Conservation (phyloP, 257 asterid genomes). For the Capsicum pubescens region DNA sequence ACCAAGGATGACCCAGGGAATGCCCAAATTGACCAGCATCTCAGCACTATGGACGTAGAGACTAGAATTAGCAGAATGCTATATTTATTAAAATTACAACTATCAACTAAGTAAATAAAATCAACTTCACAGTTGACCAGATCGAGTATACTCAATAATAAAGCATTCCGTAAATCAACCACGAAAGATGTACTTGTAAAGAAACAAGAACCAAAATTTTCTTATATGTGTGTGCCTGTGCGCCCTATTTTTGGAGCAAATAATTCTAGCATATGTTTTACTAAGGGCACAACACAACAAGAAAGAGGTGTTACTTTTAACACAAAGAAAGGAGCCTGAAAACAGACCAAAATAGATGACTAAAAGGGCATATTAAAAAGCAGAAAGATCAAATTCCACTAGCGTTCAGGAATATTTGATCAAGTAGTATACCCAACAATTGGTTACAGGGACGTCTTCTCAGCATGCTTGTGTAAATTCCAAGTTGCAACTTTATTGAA, state of each 20-base stretch:
- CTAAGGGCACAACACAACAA: background rate
- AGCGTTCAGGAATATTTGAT: background rate
- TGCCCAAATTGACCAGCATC: conserved; percentile 51
- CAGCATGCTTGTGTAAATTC: background rate
- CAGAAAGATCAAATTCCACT: background rate
- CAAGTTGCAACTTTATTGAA: background rate
- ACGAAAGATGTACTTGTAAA: background rate
- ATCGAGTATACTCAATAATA: background rate
- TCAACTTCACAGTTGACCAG: background rate
- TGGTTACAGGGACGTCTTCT: background rate
- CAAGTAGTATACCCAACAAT: background rate
- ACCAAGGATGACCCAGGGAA: conserved; percentile 59
- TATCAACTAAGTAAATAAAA: background rate
- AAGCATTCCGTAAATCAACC: background rate
- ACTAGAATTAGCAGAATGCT: background rate
- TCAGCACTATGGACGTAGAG: conserved; percentile 42
- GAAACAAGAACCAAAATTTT: background rate
- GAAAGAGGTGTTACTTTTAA: background rate
- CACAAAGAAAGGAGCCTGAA: background rate
- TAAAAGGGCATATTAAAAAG: background rate
- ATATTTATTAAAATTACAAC: background rate
- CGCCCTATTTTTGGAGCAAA: background rate
- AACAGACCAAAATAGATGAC: background rate
- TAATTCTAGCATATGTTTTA: background rate
- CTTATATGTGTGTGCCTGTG: background rate